Evolutionary conservation across 2,329 filamentous ascomycete genomes (phyloP).

Genomic region (Verticillium albo-atrum): DNA sequence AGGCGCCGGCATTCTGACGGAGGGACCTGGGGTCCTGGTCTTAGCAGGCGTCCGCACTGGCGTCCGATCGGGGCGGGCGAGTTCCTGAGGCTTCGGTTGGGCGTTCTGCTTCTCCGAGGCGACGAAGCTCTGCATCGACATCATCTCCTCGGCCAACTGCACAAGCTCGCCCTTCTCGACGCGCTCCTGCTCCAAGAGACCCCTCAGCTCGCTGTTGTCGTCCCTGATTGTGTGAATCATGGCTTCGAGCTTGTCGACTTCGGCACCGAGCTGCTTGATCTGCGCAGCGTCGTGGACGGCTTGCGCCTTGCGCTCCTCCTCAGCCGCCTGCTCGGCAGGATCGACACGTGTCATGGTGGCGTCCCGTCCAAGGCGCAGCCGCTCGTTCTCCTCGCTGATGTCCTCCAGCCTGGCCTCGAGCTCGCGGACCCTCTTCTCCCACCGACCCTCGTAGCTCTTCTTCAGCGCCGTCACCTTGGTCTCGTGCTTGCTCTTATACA

Average conservation of each 20-base stretch:
- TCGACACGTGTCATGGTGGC: constrained; percentile 59
- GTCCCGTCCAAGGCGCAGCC: constrained; percentile 62
- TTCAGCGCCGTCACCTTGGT: constrained; percentile 90
- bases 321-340: constrained; percentile 36
- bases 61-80: constrained; percentile 13
- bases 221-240: constrained; percentile 65
- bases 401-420: constrained; percentile 69
- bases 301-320: constrained; percentile 48
- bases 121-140: constrained; percentile 57
- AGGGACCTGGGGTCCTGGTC: constrained; percentile 10
- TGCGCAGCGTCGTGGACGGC: constrained; percentile 64
- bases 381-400: constrained; percentile 69
- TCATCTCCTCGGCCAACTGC: constrained; percentile 78
- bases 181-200: constrained; percentile 67
- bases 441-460: constrained; percentile 77
- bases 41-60: constrained; percentile 2
- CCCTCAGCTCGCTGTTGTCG: constrained; percentile 63
- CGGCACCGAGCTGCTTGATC: constrained; percentile 66
- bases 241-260: constrained; percentile 69
- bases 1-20: constrained; percentile 29
- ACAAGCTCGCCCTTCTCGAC: constrained; percentile 83
- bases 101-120: constrained; percentile 12
- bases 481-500: constrained; percentile 98
- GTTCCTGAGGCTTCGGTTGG: constrained; percentile 12
- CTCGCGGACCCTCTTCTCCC: constrained; percentile 82